Evolutionary conservation across 169 alveolate genomes (phyloP), one percentile per base, ranked within the genome.

Genomic region (Cryptosporidium viatorum): DNA sequence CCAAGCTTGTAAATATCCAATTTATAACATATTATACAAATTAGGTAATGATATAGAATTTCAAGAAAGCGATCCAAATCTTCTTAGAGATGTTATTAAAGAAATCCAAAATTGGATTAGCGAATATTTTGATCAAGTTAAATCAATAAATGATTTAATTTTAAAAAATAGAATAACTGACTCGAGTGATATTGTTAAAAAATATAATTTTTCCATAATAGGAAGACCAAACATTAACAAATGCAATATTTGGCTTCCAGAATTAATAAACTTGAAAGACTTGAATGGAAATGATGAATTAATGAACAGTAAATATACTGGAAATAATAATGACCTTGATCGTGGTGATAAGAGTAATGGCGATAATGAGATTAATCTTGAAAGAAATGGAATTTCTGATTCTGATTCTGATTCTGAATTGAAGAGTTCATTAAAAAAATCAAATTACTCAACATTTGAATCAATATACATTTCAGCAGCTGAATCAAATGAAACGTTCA

Each of bases 161-260:
- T 37, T 10, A 26, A 18, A 73, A 2, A 59, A 23, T 23, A 59
- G 52, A 37, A 59, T 35, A n/a, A 33, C n/a, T 21, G 70, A 55
- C 4, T 58, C 58, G 12, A 59, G n/a, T 16, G 48, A 45, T 12
- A 41, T 41, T 7, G 48, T 58, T 37, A 31, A 65, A 16, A 33
- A 33, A 29, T 18, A 33, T n/a, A 31, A 33, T 16, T 29, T 73
- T 23, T 55, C 31, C 14, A 73, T 73, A 21, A 43, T 65, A 39
- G 73, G 89, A 3, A 80, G 33, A 62, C 89, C 89, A 9, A 80
- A 80, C 12, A 37, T 80, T 12, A 37, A 39, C 2, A 80, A 43
- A 43, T 80, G 89, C 26, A 31, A 65, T n/a, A 65, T 59, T 59
- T 80, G 89, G 89, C 67, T 80, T 18, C 89, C 89, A 16, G 73